A percentile compares a stretch with the other conserved stretches of the same genome.
phyloP scores from a whole-genome alignment of 257 asterid species.

The Gynochthodes officinalis region DNA sequence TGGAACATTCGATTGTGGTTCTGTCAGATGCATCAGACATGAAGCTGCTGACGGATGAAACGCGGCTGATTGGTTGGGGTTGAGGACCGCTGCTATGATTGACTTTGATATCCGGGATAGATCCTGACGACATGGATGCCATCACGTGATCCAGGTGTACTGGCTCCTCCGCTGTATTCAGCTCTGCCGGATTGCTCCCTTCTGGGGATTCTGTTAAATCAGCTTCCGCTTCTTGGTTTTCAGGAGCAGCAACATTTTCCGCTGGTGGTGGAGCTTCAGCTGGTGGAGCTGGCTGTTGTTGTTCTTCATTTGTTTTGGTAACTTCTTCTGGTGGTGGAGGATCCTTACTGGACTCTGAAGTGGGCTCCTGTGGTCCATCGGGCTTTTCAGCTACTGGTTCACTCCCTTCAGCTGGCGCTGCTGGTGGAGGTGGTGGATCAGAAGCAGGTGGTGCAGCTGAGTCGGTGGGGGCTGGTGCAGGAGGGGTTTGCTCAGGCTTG shows the following conservation, averaged over 20 bases:
- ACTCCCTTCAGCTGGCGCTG: constrained; percentile 23
- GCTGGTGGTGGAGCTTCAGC: constrained; percentile 28
- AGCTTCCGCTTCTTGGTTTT: not conserved
- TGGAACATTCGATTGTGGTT: constrained; percentile 52
- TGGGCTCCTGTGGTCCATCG: constrained; percentile 21
- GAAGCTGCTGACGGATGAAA: constrained; percentile 71
- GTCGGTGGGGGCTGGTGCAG: constrained; percentile 15
- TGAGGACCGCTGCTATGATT: constrained; percentile 45
- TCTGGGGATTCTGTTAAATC: constrained; percentile 13
- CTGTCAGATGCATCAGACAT: constrained; percentile 58
- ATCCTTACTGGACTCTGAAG: constrained; percentile 15
- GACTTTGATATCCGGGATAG: constrained; percentile 39
- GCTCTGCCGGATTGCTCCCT: constrained; percentile 20
- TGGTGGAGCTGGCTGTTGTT: constrained; percentile 27
- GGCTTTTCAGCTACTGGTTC: constrained; percentile 23
- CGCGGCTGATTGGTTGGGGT: constrained; percentile 68
- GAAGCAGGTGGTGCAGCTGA: constrained; percentile 1
- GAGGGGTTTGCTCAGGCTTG: constrained; percentile 24
- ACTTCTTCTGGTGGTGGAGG: constrained; percentile 19
- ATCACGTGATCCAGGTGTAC: constrained; percentile 32
- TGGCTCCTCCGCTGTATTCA: constrained; percentile 20
- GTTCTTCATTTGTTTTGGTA: constrained; percentile 25
- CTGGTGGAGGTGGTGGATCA: constrained; percentile 22
- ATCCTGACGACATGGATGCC: constrained; percentile 48
- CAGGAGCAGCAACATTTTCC: constrained; percentile 14